Conservation (phyloP, 306 rosid species). For the Gynostemma pentaphyllum region DNA sequence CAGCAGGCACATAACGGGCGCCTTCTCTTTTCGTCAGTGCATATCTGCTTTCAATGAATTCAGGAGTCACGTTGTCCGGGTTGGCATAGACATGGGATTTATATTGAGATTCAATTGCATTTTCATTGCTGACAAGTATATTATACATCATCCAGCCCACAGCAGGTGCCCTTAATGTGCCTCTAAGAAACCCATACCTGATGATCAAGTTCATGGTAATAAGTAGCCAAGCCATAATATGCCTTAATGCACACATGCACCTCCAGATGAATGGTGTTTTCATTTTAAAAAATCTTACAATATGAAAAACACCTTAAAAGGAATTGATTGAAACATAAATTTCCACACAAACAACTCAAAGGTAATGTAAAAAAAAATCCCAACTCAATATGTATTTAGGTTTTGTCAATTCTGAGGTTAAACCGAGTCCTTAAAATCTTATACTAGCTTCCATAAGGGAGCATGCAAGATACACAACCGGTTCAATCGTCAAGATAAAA, state of each 20-base stretch:
- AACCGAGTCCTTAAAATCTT: background rate
- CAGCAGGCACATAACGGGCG: slow-evolving; percentile 79
- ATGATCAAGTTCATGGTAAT: slow-evolving; percentile 1
- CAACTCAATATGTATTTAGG: background rate
- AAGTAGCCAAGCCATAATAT: background rate
- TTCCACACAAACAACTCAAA: background rate
- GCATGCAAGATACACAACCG: background rate
- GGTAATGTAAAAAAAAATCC: background rate
- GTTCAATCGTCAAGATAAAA: background rate
- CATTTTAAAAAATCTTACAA: too few species aligned
- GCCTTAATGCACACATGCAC: background rate
- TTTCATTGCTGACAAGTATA: slow-evolving; percentile 86
- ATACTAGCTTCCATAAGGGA: background rate
- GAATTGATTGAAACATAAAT: background rate
- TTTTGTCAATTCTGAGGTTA: background rate
- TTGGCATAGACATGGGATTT: slow-evolving; percentile 85
- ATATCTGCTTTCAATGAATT: slow-evolving; percentile 61
- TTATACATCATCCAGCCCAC: slow-evolving; percentile 98
- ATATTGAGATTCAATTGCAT: slow-evolving; percentile 80
- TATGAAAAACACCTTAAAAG: background rate
- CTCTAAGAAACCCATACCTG: slow-evolving; percentile 84
- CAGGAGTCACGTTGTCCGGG: slow-evolving; percentile 75
- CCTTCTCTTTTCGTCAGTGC: slow-evolving; percentile 71
- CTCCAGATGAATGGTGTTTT: background rate
- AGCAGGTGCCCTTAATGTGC: slow-evolving; percentile 88